These are phyloP conservation scores for Leccinum olivaceopallidum DNA, from an alignment of 768 basidiomycete genomes.

Conservation along the genomic window DNA sequence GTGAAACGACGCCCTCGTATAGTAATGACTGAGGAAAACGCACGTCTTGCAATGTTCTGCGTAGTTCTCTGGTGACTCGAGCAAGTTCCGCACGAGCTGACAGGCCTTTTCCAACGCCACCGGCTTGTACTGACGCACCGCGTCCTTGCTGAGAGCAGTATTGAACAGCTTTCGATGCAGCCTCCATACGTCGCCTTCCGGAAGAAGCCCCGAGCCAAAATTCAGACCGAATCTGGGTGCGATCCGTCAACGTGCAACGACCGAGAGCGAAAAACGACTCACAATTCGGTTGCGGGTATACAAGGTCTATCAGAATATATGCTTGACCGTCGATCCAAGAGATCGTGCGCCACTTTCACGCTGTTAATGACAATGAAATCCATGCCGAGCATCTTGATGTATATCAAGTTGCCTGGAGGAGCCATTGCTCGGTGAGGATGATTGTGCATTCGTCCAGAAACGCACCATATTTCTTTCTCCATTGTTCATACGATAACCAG, in stretches of 20 bases:
- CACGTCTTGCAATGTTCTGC: slow-evolving; percentile 22
- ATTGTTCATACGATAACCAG: slow-evolving; percentile 36
- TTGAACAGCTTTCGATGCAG: slow-evolving; percentile 32
- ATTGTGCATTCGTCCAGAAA: neutral
- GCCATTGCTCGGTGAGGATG: neutral
- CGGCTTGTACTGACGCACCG: slow-evolving; percentile 11
- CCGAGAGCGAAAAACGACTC: neutral
- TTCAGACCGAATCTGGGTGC: slow-evolving; percentile 30
- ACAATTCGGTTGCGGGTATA: slow-evolving; percentile 23
- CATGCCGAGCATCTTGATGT: slow-evolving; percentile 25
- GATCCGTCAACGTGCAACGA: neutral
- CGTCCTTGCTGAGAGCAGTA: slow-evolving; percentile 19
- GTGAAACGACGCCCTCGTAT: neutral
- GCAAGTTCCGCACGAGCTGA: slow-evolving; percentile 25
- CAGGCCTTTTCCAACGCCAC: slow-evolving; percentile 18
- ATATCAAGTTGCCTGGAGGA: slow-evolving; percentile 25
- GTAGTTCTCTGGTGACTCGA: slow-evolving; percentile 17
- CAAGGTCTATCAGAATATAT: slow-evolving; percentile 31
- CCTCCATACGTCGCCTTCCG: slow-evolving; percentile 32
- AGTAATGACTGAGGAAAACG: neutral
- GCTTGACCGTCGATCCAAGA: slow-evolving; percentile 28
- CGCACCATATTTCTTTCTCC: slow-evolving; percentile 36
- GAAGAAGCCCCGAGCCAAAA: slow-evolving; percentile 30
- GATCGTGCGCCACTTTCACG: slow-evolving; percentile 19
- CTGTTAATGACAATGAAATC: slow-evolving; percentile 31